These are phyloP conservation scores for Thamnidium elegans DNA, from an alignment of 192 early-diverging fungal genomes.

Conservation along the genomic window DNA sequence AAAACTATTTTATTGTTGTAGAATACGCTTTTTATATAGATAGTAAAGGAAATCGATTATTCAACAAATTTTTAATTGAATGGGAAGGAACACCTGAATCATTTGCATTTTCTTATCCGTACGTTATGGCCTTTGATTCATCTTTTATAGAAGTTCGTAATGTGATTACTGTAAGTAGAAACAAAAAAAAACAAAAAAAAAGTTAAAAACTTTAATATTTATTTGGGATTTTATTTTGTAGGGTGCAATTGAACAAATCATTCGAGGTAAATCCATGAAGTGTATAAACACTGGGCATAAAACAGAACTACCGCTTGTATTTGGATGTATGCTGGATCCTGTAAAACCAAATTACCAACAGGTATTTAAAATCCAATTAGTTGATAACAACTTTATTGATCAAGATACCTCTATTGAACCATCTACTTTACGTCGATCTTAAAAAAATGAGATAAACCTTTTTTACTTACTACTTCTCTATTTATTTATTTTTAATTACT, in stretches of 20 bases:
- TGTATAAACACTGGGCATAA: conserved; percentile 41
- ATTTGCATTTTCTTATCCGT: conserved; percentile 80
- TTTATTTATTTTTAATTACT: conserved; percentile 2
- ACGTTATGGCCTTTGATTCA: conserved; percentile 88
- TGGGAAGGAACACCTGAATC: conserved; percentile 87
- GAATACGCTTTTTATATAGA: conserved; percentile 93
- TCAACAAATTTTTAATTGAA: conserved; percentile 73
- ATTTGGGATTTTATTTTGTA: conserved; percentile 16
- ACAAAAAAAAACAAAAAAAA: too few relatives aligned
- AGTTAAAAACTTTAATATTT: not conserved
- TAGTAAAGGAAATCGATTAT: conserved; percentile 72
- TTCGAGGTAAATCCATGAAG: conserved; percentile 56
- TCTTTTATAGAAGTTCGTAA: conserved; percentile 89
- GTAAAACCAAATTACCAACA: conserved; percentile 23
- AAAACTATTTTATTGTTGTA: conserved; percentile 30
- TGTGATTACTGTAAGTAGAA: conserved; percentile 58
- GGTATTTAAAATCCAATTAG: conserved; percentile 20
- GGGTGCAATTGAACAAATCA: conserved; percentile 53
- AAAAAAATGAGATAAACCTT: not conserved
- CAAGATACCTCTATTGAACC: conserved; percentile 12
- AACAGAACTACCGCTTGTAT: conserved; percentile 23
- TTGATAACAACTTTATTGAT: not conserved
- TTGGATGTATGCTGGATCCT: conserved; percentile 29
- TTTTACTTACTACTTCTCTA: conserved; percentile 4
- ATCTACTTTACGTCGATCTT: not conserved